Percentiles rank a stretch among this genome's conserved stretches.
These are phyloP conservation scores for Bipolaris victoriae DNA, from an alignment of 2,329 filamentous ascomycete species.

Conservation along the genomic window DNA sequence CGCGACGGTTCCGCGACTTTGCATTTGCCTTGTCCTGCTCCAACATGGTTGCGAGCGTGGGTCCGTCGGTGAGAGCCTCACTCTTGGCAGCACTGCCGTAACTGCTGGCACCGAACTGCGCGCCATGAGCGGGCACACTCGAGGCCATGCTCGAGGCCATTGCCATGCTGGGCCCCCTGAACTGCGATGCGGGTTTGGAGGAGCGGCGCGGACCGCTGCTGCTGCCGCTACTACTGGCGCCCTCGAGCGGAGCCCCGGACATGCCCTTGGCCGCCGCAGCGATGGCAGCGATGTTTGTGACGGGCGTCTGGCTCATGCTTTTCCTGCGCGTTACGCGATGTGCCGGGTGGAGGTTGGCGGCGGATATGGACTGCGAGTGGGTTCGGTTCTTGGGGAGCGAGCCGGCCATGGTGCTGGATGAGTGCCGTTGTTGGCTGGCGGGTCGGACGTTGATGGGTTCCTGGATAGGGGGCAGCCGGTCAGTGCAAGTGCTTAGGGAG, in stretches of 20 bases:
- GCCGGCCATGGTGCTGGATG: conserved; percentile 58
- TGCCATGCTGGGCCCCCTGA: conserved; percentile 55
- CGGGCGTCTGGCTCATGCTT: conserved; percentile 81
- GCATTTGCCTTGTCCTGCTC: conserved; percentile 56
- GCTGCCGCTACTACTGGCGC: conserved; percentile 27
- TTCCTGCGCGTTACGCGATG: conserved; percentile 92
- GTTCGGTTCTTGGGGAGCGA: conserved; percentile 72
- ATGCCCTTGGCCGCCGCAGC: conserved; percentile 72
- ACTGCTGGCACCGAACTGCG: conserved; percentile 46
- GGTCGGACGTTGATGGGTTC: conserved; percentile 53
- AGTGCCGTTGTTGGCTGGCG: conserved; percentile 54
- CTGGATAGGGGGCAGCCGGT: conserved; percentile 45
- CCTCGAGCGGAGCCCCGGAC: conserved; percentile 64
- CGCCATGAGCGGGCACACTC: conserved; percentile 66
- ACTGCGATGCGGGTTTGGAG: conserved; percentile 62
- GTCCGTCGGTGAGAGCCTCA: conserved; percentile 71
- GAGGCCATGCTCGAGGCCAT: conserved; percentile 70
- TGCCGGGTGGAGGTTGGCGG: conserved; percentile 76
- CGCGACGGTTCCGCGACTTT: conserved; percentile 63
- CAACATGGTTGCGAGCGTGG: conserved; percentile 59
- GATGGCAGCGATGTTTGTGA: conserved; percentile 74
- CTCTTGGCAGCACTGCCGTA: conserved; percentile 53
- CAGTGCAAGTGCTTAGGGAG: conserved; percentile 34
- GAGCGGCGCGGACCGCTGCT: conserved; percentile 64
- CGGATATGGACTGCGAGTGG: conserved; percentile 81